These are phyloP conservation scores for Claviceps lovelessii DNA, from an alignment of 2,329 filamentous ascomycete species.

Conservation along the genomic window DNA sequence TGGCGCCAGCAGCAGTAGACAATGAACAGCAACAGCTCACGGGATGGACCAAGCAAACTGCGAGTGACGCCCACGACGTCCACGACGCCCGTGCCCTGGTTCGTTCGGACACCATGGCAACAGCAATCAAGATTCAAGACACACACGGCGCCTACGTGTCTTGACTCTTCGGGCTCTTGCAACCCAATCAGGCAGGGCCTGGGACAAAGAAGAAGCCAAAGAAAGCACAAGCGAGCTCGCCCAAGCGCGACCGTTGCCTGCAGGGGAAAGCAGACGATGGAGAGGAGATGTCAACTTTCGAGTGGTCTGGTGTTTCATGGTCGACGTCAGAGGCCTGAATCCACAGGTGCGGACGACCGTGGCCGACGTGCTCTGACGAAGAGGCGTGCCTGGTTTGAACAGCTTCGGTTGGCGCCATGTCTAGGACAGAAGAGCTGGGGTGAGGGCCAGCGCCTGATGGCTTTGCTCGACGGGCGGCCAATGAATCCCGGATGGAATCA, in stretches of 20 bases:
- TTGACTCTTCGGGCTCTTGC: not conserved
- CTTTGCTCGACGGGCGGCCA: not conserved
- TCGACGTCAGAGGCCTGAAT: not conserved
- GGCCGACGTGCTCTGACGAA: no score
- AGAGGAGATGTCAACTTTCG: no score
- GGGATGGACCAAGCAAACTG: not conserved
- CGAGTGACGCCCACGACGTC: not conserved
- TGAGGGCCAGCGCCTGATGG: not conserved
- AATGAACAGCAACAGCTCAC: slow-evolving; percentile 2
- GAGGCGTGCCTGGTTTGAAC: not conserved
- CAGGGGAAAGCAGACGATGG: not conserved
- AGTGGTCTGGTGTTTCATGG: slow-evolving; percentile 3
- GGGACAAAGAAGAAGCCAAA: not conserved
- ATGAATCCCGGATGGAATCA: not conserved
- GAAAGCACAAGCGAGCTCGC: not conserved
- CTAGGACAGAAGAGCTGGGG: not conserved
- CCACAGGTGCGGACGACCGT: not conserved
- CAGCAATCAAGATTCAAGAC: not conserved
- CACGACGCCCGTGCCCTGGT: not conserved
- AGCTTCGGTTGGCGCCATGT: not conserved
- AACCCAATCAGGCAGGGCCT: not conserved
- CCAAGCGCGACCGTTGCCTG: not conserved
- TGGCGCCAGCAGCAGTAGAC: not conserved
- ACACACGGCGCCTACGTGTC: not conserved
- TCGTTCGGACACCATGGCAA: not conserved